A percentile compares a stretch with the other conserved stretches of the same genome.
Evolutionary conservation across 495 filamentous ascomycete species (phyloP).

Genomic region (Aspergillus haitiensis): DNA sequence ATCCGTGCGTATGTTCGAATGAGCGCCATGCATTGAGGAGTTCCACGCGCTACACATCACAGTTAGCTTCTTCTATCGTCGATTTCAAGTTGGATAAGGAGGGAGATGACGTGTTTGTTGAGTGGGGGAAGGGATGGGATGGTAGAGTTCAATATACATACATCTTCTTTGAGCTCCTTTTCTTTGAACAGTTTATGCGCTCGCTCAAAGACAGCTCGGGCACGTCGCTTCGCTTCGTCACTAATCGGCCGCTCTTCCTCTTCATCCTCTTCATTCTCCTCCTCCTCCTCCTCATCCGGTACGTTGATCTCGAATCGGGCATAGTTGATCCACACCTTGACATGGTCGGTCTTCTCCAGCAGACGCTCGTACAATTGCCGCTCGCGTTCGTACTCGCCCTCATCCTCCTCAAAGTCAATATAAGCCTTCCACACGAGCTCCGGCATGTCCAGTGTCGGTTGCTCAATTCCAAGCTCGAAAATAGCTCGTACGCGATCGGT

Average conservation of each 20-base stretch:
- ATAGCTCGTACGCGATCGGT: slow-evolving; percentile 84
- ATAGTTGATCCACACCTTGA: slow-evolving; percentile 98
- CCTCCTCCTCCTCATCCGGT: slow-evolving; percentile 64
- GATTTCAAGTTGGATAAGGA: background rate
- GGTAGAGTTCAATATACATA: slow-evolving; percentile 29
- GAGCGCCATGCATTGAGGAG: slow-evolving; percentile 87
- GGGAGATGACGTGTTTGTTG: background rate
- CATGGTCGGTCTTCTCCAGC: slow-evolving; percentile 88
- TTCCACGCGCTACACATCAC: slow-evolving; percentile 62
- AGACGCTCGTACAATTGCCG: slow-evolving; percentile 87
- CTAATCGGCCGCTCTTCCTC: slow-evolving; percentile 68
- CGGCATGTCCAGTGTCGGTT: slow-evolving; percentile 91
- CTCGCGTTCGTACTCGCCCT: slow-evolving; percentile 81
- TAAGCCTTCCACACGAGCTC: slow-evolving; percentile 96
- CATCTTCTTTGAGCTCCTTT: slow-evolving; percentile 88
- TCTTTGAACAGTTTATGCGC: slow-evolving; percentile 90
- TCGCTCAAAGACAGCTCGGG: slow-evolving; percentile 80
- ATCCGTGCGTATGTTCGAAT: slow-evolving; percentile 85
- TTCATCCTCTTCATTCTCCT: slow-evolving; percentile 62
- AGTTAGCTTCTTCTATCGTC: slow-evolving; percentile 28
- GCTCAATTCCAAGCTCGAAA: slow-evolving; percentile 85
- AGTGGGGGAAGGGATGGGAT: too few relatives aligned
- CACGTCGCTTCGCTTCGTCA: slow-evolving; percentile 78
- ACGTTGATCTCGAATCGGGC: slow-evolving; percentile 95
- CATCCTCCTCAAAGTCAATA: slow-evolving; percentile 96